Base-by-base conservation (phyloP, 352 stramenopile species). In the Globisporangium recalcitrans region DNA sequence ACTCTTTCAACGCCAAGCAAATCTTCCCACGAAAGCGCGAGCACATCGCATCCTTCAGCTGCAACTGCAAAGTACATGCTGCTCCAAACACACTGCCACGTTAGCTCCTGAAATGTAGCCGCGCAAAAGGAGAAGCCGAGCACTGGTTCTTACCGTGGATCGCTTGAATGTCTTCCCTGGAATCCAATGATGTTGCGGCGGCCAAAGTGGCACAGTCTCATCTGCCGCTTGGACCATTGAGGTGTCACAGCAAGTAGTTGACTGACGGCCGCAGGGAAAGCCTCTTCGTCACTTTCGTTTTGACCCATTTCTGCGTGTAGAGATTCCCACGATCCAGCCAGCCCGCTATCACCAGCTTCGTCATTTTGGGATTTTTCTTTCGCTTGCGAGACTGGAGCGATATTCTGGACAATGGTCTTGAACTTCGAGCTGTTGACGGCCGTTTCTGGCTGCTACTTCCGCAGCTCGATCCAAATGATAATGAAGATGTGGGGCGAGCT, bases 21-120 rank as follows among this genome's bases (percentile, higher is more conserved):
- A 7, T 75, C 27, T 1, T 56, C 21, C 75, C 75, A 81, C 9
- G 75, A 72, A 4, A 83, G 32, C 21, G 71, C 65, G 21, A 72
- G 56, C 6, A 65, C 10, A 46, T 77, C 70, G 40, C 70, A 74
- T 6, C 46, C 58, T 27, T 71, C 63, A 6, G 57, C 60, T 2
- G 64, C 64, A 6, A 74, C 40, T 4, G 58, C 60, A 7, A 67
- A 74, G 40, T 74, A 77, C 42, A 52, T 51, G 1, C 70, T 77
- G 52, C 10, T 32, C 14, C 29, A 38, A 22, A 62, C 8, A 47
- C 34, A 59, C 2, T 14, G 24, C 7, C 32, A 47, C 16, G 38
- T 47, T 10, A 47, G 38, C 38, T 8, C 38, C 10, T 21, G 1
- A 16, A 16, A 10, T 47, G 38, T 22, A 7, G 22, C 14, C 6